Conservation (phyloP, 805 yeast species). For the Candida nonsorbophila region DNA sequence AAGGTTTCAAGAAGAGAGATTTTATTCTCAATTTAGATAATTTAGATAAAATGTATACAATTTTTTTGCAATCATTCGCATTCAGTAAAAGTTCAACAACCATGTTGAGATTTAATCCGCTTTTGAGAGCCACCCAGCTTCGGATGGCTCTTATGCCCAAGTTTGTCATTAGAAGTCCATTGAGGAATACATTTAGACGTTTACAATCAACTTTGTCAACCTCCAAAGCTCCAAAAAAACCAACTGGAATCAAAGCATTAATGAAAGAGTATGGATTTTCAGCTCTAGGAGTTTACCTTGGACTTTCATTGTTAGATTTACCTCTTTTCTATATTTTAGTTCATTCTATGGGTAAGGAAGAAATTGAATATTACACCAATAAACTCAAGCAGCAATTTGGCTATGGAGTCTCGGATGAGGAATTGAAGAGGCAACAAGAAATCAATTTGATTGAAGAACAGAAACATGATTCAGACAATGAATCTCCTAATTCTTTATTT, state of each 20-base stretch:
- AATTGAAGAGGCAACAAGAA: constrained; percentile 30
- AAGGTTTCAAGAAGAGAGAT: constrained; percentile 71
- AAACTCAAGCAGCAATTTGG: constrained; percentile 60
- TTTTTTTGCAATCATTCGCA: no score
- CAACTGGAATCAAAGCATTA: constrained; percentile 54
- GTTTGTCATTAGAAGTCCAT: no score
- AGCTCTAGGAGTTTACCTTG: constrained; percentile 80
- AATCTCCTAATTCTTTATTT: constrained; percentile 7
- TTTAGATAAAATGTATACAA: no score
- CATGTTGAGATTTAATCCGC: no score
- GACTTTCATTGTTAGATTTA: constrained; percentile 67
- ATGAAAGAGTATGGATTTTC: constrained; percentile 87
- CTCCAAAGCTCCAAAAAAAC: constrained; percentile 23
- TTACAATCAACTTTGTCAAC: no score
- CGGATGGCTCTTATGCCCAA: no score
- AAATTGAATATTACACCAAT: constrained; percentile 63
- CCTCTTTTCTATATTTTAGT: constrained; percentile 81
- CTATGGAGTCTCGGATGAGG: constrained; percentile 44
- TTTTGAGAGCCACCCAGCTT: no score
- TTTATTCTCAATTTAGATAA: constrained; percentile 52
- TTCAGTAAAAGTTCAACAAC: no score
- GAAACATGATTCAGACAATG: constrained; percentile 15
- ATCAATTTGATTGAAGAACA: constrained; percentile 24
- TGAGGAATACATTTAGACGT: no score
- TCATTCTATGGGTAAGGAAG: constrained; percentile 83